These are phyloP conservation scores for Kluyveromyces marxianus DNA, from an alignment of 1,139 yeast species.

Conservation along the genomic window DNA sequence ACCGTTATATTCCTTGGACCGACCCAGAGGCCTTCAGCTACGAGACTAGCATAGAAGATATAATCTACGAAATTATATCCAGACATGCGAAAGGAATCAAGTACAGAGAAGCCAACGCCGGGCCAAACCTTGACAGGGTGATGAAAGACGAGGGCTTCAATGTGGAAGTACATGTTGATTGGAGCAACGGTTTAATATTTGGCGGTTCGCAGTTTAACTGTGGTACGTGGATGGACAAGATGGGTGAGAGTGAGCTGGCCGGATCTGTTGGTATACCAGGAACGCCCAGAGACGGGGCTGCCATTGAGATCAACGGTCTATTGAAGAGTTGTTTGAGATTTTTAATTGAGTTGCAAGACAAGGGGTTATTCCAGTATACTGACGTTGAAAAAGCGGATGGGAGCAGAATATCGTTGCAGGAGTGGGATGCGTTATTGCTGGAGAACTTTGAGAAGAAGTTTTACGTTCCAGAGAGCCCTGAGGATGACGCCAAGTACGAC, in stretches of 20 bases:
- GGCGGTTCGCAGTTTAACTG: slow-evolving; percentile 93
- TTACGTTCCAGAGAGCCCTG: slow-evolving; percentile 60
- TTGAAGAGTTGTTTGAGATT: slow-evolving; percentile 78
- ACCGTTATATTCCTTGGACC: slow-evolving; percentile 60
- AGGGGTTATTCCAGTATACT: slow-evolving; percentile 50
- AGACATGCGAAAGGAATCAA: slow-evolving; percentile 86
- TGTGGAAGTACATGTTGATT: slow-evolving; percentile 72
- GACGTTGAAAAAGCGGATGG: slow-evolving; percentile 57
- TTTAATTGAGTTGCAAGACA: slow-evolving; percentile 50
- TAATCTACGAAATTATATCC: slow-evolving; percentile 69
- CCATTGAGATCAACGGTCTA: slow-evolving; percentile 84
- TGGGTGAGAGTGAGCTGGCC: slow-evolving; percentile 90
- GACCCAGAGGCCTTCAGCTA: slow-evolving; percentile 72
- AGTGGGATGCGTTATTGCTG: slow-evolving; percentile 69
- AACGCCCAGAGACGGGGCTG: slow-evolving; percentile 97
- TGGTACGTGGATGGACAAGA: slow-evolving; percentile 99
- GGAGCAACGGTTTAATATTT: slow-evolving; percentile 79
- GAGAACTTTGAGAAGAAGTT: slow-evolving; percentile 71
- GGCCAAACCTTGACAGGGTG: slow-evolving; percentile 77
- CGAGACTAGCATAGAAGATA: slow-evolving; percentile 61
- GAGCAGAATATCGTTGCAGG: slow-evolving; percentile 39
- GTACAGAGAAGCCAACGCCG: slow-evolving; percentile 95
- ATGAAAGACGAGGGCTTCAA: slow-evolving; percentile 92
- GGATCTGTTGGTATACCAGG: slow-evolving; percentile 88
- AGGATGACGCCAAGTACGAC: slow-evolving; percentile 48